Evolutionary conservation across 177 flowering plant genomes (phyloP), one percentile per base, ranked within the genome.

Genomic region (Vitis hybrid): DNA sequence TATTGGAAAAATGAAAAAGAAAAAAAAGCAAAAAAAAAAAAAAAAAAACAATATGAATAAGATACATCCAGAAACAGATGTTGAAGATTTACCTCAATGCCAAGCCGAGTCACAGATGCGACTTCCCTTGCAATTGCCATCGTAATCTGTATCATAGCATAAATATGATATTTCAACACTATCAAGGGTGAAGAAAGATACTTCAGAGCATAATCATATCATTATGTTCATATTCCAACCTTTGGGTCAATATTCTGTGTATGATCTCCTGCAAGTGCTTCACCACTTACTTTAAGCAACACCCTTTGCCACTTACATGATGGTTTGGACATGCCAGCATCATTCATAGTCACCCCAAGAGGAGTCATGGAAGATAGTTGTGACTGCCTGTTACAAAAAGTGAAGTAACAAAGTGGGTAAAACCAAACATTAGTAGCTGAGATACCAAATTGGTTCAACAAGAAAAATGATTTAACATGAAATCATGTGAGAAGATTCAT

Each of bases 71-170:
- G 39, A 31, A 31, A 31, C 0, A 31, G 60, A 15, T 1, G 3
- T 55, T 19, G 22, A 45, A 66, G 14, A 57, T 34, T 71, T 73
- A 89, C 99, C 97, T 93, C 97, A 63, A 95, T 78, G 66, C 98
- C 98, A 73, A 86, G 93, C 73, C 95, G 90, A 73, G 95, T 90
- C 66, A 95, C 98, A 70, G 88, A 56, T 71, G 99, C 98, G 71
- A 93, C 99, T 81, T 93, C 98, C 76, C 97, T 89, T 59, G 98
- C 97, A 74, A 95, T 93, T 61, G 97, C 73, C 97, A 95, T 95
- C 18, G 97, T 90, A 52, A 95, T 67, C 98, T 95, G 68, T 22
- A 50, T 54, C 39, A 31, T 2, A 73, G 61, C 50, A 65, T 18
- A 19, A 72, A 16, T 22, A 15, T 3, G 53, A 20, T 50, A 18